Evolutionary conservation across 1,284 basidiomycete species (phyloP).

Genomic region (Boletellus sp.): DNA sequence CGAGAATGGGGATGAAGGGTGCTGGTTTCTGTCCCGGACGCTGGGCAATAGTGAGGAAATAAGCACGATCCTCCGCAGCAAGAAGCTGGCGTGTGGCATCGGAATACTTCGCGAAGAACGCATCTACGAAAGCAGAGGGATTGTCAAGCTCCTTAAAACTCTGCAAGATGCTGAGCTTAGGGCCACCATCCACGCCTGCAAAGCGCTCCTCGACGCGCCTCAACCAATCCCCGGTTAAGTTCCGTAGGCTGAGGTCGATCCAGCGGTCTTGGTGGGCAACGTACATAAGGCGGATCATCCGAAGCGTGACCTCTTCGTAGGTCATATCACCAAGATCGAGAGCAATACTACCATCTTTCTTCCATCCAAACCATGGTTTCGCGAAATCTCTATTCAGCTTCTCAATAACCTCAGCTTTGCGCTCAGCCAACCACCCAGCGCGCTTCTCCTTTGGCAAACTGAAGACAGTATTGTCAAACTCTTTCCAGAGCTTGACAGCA

Average conservation of each 20-base stretch:
- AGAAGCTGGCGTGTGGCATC: conserved; percentile 83
- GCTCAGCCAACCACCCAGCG: conserved; percentile 80
- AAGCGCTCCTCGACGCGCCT: conserved; percentile 96
- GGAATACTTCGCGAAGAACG: conserved; percentile 85
- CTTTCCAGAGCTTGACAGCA: conserved; percentile 95
- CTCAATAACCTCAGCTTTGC: conserved; percentile 84
- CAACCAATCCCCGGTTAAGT: conserved; percentile 95
- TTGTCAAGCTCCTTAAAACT: conserved; percentile 84
- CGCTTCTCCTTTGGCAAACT: conserved; percentile 94
- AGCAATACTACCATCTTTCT: conserved; percentile 84
- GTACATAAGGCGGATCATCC: conserved; percentile 92
- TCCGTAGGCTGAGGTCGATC: conserved; percentile 92
- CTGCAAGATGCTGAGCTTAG: conserved; percentile 87
- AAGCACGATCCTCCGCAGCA: conserved; percentile 92
- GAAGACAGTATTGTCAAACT: conserved; percentile 97
- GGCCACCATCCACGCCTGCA: conserved; percentile 82
- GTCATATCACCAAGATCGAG: conserved; percentile 95
- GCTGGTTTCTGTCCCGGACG: conserved; percentile 97
- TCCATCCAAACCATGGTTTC: conserved; percentile 96
- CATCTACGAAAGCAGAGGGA: conserved; percentile 72
- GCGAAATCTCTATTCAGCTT: conserved; percentile 95
- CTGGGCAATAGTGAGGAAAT: conserved; percentile 93
- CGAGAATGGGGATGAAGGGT: conserved; percentile 97
- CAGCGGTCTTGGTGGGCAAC: conserved; percentile 89
- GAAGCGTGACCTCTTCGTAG: conserved; percentile 91